Base-by-base conservation (phyloP, 257 asterid species). In the Phtheirospermum japonicum region DNA sequence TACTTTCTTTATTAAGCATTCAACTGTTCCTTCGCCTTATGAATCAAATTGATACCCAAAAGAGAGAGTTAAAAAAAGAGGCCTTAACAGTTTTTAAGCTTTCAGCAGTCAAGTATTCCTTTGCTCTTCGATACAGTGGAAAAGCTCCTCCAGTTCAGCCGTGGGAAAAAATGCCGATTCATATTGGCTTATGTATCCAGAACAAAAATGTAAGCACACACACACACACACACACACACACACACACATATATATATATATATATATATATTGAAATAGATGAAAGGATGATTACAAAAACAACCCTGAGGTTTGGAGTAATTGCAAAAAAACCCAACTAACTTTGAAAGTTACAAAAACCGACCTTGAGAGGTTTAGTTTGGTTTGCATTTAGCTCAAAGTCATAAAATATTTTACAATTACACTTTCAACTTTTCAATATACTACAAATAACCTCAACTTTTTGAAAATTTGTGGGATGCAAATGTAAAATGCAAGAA, bases 101-200 rank as follows among this genome's bases (percentile, higher is more conserved):
- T 89, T 79, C 99, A 89, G 80, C 98, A 92, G 81, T 61, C 76
- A 4, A 92, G 76, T 69, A 68, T 92, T 68, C 90, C 97, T 57
- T 73, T 76, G 77, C 96, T 92, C 64, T 89, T 89, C 61, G 80
- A 80, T 65, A 83, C 97, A 4, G 97, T 86, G 67, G 75, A 71
- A 66, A 73, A 70, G 80, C 87, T 92, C 57, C 90, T 89, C 64
- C 33, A 28, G 0, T 69, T 62, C 66, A 67, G 81, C 63, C 67
- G 60, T 45, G 75, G 64, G 63, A 70, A 49, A 51, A 80, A 83
- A 12, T 85, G 97, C 80, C 83, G 82, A 61, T 92, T 86, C 69
- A 80, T 85, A 58, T 71, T 92, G 80, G 95, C 85, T 65, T 92
- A 92, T 49, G 84, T 92, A 46, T 92, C 99, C 54, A 75, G 99